These are phyloP conservation scores for Sarocladium strictum DNA, from an alignment of 2,329 filamentous ascomycete genomes.

Conservation along the genomic window DNA sequence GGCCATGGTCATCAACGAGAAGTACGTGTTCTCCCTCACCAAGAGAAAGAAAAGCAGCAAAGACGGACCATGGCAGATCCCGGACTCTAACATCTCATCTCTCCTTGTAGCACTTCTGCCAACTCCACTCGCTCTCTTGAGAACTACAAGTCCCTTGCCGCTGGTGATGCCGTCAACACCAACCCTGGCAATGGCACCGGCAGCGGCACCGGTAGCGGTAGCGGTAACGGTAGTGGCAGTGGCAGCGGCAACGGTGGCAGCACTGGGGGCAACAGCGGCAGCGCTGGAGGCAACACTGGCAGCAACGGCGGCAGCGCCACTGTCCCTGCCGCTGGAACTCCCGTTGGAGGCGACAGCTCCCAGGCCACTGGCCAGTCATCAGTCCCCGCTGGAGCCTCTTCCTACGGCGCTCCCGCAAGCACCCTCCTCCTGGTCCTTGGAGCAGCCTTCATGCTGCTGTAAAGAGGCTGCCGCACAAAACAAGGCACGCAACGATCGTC, in stretches of 20 bases:
- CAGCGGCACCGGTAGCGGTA: constrained; percentile 10
- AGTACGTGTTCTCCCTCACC: constrained; percentile 44
- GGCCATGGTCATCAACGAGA: constrained; percentile 70
- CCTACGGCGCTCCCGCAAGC: constrained; percentile 30
- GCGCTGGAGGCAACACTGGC: constrained; percentile 10
- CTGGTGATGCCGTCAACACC: constrained; percentile 17
- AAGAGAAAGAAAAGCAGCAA: no score
- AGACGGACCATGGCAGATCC: no score
- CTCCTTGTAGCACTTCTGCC: constrained; percentile 33
- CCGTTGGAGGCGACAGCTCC: neutral
- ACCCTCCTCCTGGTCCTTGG: constrained; percentile 37
- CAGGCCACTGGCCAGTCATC: constrained; percentile 1
- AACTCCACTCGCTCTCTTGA: constrained; percentile 47
- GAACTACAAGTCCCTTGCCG: constrained; percentile 39
- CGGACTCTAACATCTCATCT: no score
- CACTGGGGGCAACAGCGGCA: constrained; percentile 3
- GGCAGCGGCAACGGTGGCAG: constrained; percentile 8
- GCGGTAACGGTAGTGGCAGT: constrained; percentile 10
- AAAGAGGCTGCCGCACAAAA: constrained; percentile 13
- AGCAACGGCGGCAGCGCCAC: neutral
- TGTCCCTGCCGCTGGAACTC: neutral
- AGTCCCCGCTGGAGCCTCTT: neutral
- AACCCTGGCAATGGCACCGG: constrained; percentile 10
- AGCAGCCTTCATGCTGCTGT: constrained; percentile 36
- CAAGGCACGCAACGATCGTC: constrained; percentile 4